phyloP scores from a whole-genome alignment of 1,284 basidiomycete genomes.

The Trametes hirsuta region DNA sequence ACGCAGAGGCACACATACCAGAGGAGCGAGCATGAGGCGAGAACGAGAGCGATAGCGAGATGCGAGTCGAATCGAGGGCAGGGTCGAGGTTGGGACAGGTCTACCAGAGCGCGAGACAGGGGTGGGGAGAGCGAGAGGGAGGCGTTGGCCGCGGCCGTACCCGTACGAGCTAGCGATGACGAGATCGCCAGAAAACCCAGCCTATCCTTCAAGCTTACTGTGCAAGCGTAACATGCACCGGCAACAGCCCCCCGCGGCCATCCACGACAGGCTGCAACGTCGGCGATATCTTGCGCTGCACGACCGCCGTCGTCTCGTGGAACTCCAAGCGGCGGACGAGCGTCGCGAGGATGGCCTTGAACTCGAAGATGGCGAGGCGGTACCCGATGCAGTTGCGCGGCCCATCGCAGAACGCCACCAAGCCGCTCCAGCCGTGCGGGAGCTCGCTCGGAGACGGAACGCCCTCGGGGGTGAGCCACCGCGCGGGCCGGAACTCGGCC shows the following conservation, averaged over 20 bases:
- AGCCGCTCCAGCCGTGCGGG: conserved; percentile 35
- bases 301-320: conserved; percentile 36
- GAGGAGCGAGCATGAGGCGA: too few species aligned
- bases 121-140: background rate
- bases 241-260: conserved; percentile 33
- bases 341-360: conserved; percentile 44
- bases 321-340: conserved; percentile 43
- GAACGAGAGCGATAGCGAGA: background rate
- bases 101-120: conserved; percentile 4
- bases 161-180: background rate
- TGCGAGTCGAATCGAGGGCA: background rate
- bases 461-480: conserved; percentile 36
- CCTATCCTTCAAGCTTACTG: conserved; percentile 8
- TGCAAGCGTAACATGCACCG: conserved; percentile 26
- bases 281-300: conserved; percentile 38
- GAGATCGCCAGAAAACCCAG: background rate
- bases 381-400: conserved; percentile 45
- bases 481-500: conserved; percentile 45
- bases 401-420: conserved; percentile 45
- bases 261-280: conserved; percentile 42
- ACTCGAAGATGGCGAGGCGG: conserved; percentile 39
- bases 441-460: conserved; percentile 34
- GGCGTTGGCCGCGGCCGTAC: background rate
- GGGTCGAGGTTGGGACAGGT: background rate
- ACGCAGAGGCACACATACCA: too few species aligned